Evolutionary conservation across 257 asterid genomes (phyloP).

Genomic region (Voacanga thouarsii): DNA sequence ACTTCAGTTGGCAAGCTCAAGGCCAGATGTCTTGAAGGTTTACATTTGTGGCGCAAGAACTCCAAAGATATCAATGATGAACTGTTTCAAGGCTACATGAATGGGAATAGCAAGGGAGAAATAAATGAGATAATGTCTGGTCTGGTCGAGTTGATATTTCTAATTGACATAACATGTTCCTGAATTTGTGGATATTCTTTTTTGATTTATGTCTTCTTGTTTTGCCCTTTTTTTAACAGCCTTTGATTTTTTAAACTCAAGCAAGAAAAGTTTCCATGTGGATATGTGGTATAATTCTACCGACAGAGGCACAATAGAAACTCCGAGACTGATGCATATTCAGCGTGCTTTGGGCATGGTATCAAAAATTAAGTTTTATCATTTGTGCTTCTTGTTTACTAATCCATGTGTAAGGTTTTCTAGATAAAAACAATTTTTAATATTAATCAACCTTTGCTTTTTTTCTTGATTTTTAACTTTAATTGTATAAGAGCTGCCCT

Average conservation of each 20-base stretch:
- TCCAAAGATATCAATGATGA: slow-evolving; percentile 30
- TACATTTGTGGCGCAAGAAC: slow-evolving; percentile 34
- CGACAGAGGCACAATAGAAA: background rate
- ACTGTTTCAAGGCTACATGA: slow-evolving; percentile 30
- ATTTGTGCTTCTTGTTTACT: slow-evolving; percentile 3
- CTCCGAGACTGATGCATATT: slow-evolving; percentile 15
- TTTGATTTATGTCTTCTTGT: background rate
- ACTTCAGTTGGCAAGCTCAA: slow-evolving; percentile 4
- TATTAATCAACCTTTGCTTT: background rate
- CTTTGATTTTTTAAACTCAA: slow-evolving; percentile 36
- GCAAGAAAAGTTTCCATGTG: slow-evolving; percentile 26
- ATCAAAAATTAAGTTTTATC: slow-evolving; percentile 2
- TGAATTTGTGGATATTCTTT: background rate
- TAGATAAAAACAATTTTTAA: background rate
- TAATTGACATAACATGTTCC: background rate
- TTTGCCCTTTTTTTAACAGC: slow-evolving; percentile 19
- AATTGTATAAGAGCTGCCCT: background rate
- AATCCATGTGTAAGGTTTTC: background rate
- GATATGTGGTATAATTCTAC: slow-evolving; percentile 35
- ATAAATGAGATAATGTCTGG: slow-evolving; percentile 37
- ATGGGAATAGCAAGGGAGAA: slow-evolving; percentile 28
- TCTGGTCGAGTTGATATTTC: slow-evolving; percentile 2
- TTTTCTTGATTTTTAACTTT: background rate
- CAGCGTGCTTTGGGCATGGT: slow-evolving; percentile 39
- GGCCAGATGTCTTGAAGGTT: slow-evolving; percentile 29